Evolutionary conservation across 805 yeast species (phyloP), one percentile per base, ranked within the genome.

Genomic region (Metschnikowia continentalis): DNA sequence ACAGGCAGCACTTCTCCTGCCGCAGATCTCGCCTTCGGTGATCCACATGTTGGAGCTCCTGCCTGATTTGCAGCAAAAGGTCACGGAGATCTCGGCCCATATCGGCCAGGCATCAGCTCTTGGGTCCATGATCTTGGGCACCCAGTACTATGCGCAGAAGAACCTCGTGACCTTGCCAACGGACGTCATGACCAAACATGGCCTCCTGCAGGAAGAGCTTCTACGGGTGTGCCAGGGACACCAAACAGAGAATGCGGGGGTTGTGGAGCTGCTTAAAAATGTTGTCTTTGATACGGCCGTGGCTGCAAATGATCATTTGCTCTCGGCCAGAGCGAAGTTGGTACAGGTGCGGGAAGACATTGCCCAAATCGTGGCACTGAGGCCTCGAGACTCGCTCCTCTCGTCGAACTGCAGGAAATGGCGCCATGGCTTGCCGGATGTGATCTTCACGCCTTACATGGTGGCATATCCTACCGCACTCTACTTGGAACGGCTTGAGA

Each of bases 91-190:
- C 8, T 78, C 82, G 10, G 94, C 95, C 0, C 96, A 88, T 66
- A 68, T 89, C 36, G 96, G 96, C 6, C 95, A 89, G 64, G 88
- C 94, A 1, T 79, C 85, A 0, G 84, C 90, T 0, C 74, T 89
- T 11, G 83, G 89, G 1, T 76, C 86, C 2, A 74, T 80, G 66
- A 72, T 89, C 13, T 69, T 85, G 47, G 88, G 86, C 0, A 62
- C 83, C 44, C 71, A 72, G 22, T 86, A 76, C 65, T 83, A 81
- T 63, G 83, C 87, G 0, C 61, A 70, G 32, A 73, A 78, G 26
- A 74, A 78, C 51, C 77, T 74, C 41, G 73, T 86, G 13, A 75
- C 82, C 33, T 65, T 89, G 39, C 96, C 96, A 0, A 61, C 80
- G 2, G 88, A 84, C 44, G 49, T 79, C 13, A 72, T 87, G 78